These are phyloP conservation scores for Lepidium aucheri DNA, from an alignment of 345 rosid species.

Conservation along the genomic window DNA sequence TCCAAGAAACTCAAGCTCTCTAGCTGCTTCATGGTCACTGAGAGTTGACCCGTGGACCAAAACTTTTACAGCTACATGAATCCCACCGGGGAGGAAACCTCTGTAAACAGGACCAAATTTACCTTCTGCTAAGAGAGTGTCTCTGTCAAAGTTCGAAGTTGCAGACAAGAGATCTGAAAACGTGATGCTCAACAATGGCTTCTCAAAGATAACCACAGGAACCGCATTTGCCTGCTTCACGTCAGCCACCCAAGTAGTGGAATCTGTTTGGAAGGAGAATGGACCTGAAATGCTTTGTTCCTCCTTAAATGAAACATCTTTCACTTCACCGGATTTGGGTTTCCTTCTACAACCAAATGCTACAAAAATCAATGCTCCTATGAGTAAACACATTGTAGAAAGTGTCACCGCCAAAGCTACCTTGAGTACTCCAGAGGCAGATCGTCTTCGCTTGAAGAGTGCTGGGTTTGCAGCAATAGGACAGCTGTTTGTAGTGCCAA, in stretches of 20 bases:
- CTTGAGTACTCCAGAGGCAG: slow-evolving; percentile 40
- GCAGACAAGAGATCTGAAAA: slow-evolving; percentile 86
- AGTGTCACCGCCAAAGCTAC: slow-evolving; percentile 66
- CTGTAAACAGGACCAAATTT: slow-evolving; percentile 91
- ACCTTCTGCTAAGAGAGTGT: slow-evolving; percentile 85
- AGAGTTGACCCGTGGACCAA: slow-evolving; percentile 84
- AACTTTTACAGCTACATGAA: slow-evolving; percentile 91
- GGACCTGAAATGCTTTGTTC: slow-evolving; percentile 77
- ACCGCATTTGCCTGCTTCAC: slow-evolving; percentile 78
- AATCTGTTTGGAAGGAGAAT: slow-evolving; percentile 84
- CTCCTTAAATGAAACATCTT: slow-evolving; percentile 59
- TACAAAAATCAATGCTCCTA: slow-evolving; percentile 51
- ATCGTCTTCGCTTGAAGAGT: slow-evolving; percentile 40
- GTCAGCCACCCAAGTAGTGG: slow-evolving; percentile 91
- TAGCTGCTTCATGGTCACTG: slow-evolving; percentile 83
- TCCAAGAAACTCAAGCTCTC: slow-evolving; percentile 85
- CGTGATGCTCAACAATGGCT: slow-evolving; percentile 75
- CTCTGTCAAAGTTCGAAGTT: slow-evolving; percentile 77
- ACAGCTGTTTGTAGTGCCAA: slow-evolving; percentile 60
- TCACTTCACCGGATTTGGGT: slow-evolving; percentile 39
- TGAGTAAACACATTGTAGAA: slow-evolving; percentile 56
- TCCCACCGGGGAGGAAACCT: slow-evolving; percentile 87
- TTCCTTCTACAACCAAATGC: slow-evolving; percentile 65
- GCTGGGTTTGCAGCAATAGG: slow-evolving; percentile 82
- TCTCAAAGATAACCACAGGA: slow-evolving; percentile 76